phyloP scores from a whole-genome alignment of 768 basidiomycete species.

The Lactarius evosmus region DNA sequence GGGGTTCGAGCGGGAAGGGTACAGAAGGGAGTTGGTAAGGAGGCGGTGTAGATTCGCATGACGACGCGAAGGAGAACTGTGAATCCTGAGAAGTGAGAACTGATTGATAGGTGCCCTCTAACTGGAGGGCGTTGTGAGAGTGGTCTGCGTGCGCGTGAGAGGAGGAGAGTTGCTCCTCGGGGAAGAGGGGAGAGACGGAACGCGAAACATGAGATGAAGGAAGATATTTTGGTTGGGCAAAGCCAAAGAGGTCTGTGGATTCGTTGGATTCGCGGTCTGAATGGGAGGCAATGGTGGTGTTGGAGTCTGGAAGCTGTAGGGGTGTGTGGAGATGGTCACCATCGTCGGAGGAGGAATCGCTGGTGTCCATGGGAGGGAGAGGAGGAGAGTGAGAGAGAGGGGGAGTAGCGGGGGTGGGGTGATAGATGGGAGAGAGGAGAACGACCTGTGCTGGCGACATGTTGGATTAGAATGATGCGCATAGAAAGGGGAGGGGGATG shows the following conservation, averaged over 20 bases:
- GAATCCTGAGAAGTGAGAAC: conserved; percentile 18
- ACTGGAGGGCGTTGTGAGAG: conserved; percentile 26
- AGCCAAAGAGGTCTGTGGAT: conserved; percentile 21
- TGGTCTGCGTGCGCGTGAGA: conserved; percentile 1
- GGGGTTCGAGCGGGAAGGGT: conserved; percentile 8
- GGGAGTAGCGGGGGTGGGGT: conserved; percentile 15
- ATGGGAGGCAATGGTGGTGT: conserved; percentile 15
- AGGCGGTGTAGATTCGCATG: conserved; percentile 6
- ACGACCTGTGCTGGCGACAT: conserved; percentile 3
- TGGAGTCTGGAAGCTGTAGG: conserved; percentile 22
- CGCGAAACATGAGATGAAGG: conserved; percentile 25
- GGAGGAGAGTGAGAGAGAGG: conserved; percentile 18
- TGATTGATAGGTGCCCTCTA: conserved; percentile 14
- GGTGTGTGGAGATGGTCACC: conserved; percentile 28
- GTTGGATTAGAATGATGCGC: neutral
- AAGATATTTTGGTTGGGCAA: conserved; percentile 22
- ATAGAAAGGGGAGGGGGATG: neutral
- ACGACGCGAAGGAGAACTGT: conserved; percentile 10
- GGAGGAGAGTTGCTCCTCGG: conserved; percentile 13
- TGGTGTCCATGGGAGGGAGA: conserved; percentile 21
- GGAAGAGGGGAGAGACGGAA: conserved; percentile 24
- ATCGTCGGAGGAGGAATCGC: conserved; percentile 28
- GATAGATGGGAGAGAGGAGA: conserved; percentile 22
- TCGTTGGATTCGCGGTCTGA: conserved; percentile 11
- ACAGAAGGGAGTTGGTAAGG: conserved; percentile 15